These are phyloP conservation scores for Phytophthora sansomeana DNA, from an alignment of 352 stramenopile species.

Conservation along the genomic window DNA sequence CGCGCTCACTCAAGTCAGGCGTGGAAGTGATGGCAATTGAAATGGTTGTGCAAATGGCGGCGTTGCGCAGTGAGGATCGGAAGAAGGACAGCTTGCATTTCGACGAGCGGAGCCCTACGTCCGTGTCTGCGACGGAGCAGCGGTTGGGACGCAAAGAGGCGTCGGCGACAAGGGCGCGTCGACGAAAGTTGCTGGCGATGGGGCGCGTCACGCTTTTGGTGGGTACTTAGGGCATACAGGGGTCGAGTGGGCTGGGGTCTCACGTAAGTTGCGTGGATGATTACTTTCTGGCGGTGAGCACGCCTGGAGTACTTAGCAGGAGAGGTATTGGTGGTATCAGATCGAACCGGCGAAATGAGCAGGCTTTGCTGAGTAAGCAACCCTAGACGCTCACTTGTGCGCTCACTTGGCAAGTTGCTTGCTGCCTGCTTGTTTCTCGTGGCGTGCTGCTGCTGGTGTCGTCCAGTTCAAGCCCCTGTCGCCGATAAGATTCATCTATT, in stretches of 20 bases:
- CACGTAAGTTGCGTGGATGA: neutral
- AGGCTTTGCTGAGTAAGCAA: too few relatives aligned
- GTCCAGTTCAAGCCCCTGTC: neutral
- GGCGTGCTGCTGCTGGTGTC: neutral
- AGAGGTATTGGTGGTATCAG: too few relatives aligned
- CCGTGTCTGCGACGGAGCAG: slow-evolving; percentile 2
- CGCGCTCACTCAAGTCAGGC: too few relatives aligned
- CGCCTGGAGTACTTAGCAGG: too few relatives aligned
- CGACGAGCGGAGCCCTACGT: neutral
- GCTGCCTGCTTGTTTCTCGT: too few relatives aligned
- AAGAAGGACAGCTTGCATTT: neutral
- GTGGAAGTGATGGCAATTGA: neutral
- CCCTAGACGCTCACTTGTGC: too few relatives aligned
- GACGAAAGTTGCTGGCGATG: neutral
- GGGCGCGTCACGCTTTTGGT: neutral
- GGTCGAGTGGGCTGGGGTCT: neutral
- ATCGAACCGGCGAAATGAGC: too few relatives aligned
- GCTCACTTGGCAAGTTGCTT: too few relatives aligned
- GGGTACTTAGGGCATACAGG: neutral
- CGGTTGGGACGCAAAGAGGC: neutral
- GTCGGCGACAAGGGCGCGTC: neutral
- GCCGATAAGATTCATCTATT: neutral
- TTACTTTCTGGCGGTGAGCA: too few relatives aligned
- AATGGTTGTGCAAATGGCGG: too few relatives aligned
- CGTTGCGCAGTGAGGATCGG: slow-evolving; percentile 33